Evolutionary conservation across 331 rosid genomes (phyloP), one percentile per base, ranked within the genome.

Genomic region (Stylosanthes scabra): DNA sequence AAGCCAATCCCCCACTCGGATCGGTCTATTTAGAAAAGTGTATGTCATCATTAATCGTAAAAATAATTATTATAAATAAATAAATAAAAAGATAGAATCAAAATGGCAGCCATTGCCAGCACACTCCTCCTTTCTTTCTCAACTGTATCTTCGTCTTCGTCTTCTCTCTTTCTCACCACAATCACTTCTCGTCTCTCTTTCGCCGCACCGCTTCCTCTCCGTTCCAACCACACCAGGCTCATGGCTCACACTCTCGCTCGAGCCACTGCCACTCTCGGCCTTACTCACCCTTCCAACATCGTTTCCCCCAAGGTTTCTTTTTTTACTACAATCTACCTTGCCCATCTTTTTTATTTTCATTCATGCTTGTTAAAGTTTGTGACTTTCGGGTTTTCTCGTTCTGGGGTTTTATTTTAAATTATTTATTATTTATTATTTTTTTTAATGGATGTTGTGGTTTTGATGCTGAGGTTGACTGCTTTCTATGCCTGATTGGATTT

Each of bases 211-310:
- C 11, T 80, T 5, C 85, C 88, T 29, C 82, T 82, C 60, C 64
- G 75, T 49, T 74, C 27, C 86, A 85, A 16, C 58, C 89, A 66
- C 55, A 49, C n/a, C 55, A 49, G 12, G 77, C 84, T 78, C 85
- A 94, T 91, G 99, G 87, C 93, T 76, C 93, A 86, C 76, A 59
- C 91, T 31, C 84, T 81, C 41, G 86, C 96, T 29, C 76, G 37
- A 51, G 90, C 90, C 91, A 87, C 83, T 72, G 90, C 90, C 91
- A 87, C 83, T 72, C 99, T 95, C 27, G 99, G 99, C 78, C 99
- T 95, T 63, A 95, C 99, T 40, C 76, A 83, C 52, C 96, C 99
- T 27, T 44, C 88, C 25, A 62, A n/a, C 54, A 54, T 70, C 52
- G 88, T 91, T 52, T 9, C 81, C 45, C 85, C 90, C 8, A 81